Percentiles rank a stretch among this genome's conserved stretches.
These are phyloP conservation scores for Citrus hindsii DNA, from an alignment of 345 rosid species.

Conservation along the genomic window DNA sequence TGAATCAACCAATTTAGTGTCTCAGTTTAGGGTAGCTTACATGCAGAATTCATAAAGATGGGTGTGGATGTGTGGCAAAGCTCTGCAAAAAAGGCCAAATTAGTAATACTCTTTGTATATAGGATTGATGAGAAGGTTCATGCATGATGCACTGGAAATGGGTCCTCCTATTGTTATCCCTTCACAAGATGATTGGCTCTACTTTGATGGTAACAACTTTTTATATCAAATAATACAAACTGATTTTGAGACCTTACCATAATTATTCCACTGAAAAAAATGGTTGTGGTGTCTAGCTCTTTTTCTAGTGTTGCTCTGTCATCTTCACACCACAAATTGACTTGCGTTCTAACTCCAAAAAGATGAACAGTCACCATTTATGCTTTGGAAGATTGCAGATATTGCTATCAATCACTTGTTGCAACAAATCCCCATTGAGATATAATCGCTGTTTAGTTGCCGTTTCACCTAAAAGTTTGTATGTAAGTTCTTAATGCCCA, in stretches of 20 bases:
- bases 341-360: conserved; percentile 18
- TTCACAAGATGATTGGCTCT: conserved; percentile 8
- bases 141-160: conserved; percentile 16
- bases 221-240: conserved; percentile 9
- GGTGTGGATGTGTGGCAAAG: not conserved
- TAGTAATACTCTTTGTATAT: conserved; percentile 4
- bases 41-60: not conserved
- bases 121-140: conserved; percentile 29
- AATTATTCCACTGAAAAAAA: not conserved
- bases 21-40: not conserved
- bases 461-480: not conserved
- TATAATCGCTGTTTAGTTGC: not conserved
- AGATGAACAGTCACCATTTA: conserved; percentile 31
- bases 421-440: not conserved
- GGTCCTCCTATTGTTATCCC: conserved; percentile 4
- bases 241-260: conserved; percentile 39
- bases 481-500: not conserved
- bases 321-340: conserved; percentile 29
- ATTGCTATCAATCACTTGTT: conserved; percentile 10
- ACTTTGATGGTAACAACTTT: conserved; percentile 20
- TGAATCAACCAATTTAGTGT: not conserved
- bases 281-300: conserved; percentile 31
- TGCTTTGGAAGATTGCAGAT: conserved; percentile 23
- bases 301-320: conserved; percentile 42
- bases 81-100: not conserved